A percentile compares a stretch with the other conserved stretches of the same genome.
These are phyloP conservation scores for Peronospora belbahrii DNA, from an alignment of 352 stramenopile species.

Conservation along the genomic window DNA sequence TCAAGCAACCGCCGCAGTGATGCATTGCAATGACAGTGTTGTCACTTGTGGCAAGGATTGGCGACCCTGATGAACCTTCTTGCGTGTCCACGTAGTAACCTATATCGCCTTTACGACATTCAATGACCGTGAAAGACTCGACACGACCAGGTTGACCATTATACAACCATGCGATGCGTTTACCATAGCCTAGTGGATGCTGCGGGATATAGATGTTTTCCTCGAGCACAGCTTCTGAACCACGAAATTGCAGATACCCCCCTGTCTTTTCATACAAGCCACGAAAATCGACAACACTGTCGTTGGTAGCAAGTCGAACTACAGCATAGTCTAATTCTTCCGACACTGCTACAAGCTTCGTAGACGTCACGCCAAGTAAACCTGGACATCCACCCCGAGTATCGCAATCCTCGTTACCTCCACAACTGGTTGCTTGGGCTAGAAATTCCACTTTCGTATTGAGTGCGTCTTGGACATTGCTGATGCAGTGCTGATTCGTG, in stretches of 20 bases:
- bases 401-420: constrained; percentile 30
- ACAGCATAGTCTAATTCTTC: constrained; percentile 53
- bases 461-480: constrained; percentile 45
- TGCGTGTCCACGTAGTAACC: constrained; percentile 76
- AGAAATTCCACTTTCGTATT: constrained; percentile 69
- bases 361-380: constrained; percentile 24
- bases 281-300: constrained; percentile 19
- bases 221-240: constrained; percentile 29
- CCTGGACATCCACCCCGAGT: constrained; percentile 41
- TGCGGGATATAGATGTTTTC: constrained; percentile 72
- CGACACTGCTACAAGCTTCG: constrained; percentile 50
- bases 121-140: constrained; percentile 27
- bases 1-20: constrained; percentile 67
- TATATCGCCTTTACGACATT: constrained; percentile 43
- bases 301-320: constrained; percentile 36
- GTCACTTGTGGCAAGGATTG: constrained; percentile 44
- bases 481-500: constrained; percentile 78
- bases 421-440: constrained; percentile 44
- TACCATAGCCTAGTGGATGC: constrained; percentile 51
- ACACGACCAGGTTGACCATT: constrained; percentile 27
- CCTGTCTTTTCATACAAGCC: constrained; percentile 28
- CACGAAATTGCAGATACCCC: constrained; percentile 57
- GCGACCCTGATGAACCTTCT: constrained; percentile 60
- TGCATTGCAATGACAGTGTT: constrained; percentile 68
- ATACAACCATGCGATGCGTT: constrained; percentile 47